These are phyloP conservation scores for Lactifluus echinatus DNA, from an alignment of 768 basidiomycete species.

Conservation along the genomic window DNA sequence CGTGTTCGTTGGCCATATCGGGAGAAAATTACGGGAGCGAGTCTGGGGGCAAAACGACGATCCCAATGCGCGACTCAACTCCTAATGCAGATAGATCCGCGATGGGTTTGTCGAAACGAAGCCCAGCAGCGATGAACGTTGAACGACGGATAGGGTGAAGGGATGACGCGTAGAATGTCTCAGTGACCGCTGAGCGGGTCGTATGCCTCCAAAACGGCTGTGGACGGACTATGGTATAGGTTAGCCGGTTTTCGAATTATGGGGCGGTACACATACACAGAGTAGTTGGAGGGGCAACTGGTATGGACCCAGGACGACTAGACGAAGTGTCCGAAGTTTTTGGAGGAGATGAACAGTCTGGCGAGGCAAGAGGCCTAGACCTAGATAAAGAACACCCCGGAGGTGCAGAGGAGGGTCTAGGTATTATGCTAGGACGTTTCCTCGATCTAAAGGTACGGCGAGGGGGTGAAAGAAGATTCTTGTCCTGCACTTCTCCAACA, in stretches of 20 bases:
- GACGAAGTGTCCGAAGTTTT: background rate
- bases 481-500: background rate
- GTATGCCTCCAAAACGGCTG: constrained; percentile 77
- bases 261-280: constrained; percentile 40
- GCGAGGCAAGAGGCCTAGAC: background rate
- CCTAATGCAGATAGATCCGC: constrained; percentile 31
- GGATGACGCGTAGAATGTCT: constrained; percentile 63
- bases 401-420: background rate
- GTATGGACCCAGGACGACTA: background rate
- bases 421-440: background rate
- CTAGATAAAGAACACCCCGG: background rate
- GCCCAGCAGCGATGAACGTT: constrained; percentile 72
- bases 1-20: background rate
- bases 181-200: constrained; percentile 59
- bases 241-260: background rate
- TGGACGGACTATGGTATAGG: constrained; percentile 49
- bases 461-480: constrained; percentile 7
- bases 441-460: background rate
- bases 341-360: background rate
- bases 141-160: constrained; percentile 67
- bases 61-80: constrained; percentile 27
- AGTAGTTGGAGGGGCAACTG: constrained; percentile 53
- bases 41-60: constrained; percentile 20
- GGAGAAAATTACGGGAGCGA: background rate
- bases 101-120: constrained; percentile 51